Evolutionary conservation across 2,329 filamentous ascomycete species (phyloP).

Genomic region (Ustulina deusta): DNA sequence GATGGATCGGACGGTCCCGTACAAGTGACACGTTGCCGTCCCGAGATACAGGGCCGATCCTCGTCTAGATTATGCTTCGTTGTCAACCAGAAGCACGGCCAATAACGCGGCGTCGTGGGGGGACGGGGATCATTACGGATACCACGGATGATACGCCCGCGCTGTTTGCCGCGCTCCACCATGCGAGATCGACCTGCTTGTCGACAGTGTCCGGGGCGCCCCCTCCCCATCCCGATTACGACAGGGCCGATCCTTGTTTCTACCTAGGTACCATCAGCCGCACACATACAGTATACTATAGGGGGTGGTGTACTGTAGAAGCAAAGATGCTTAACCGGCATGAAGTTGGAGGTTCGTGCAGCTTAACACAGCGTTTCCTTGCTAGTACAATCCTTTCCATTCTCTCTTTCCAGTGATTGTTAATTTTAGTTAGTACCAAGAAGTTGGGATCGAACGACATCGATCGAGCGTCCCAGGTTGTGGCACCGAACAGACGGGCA

Average conservation of each 20-base stretch:
- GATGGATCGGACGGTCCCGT: conserved; percentile 37
- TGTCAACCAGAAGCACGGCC: conserved; percentile 32
- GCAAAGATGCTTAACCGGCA: conserved; percentile 29
- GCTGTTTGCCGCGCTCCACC: conserved; percentile 32
- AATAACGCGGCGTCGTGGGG: conserved; percentile 21
- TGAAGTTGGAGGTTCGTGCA: conserved; percentile 33
- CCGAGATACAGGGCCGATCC: conserved; percentile 41
- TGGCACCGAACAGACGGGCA: conserved; percentile 29
- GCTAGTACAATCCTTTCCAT: conserved; percentile 17
- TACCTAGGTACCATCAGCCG: conserved; percentile 33
- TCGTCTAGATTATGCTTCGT: conserved; percentile 37
- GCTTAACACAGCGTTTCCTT: conserved; percentile 21
- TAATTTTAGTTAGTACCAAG: conserved; percentile 27
- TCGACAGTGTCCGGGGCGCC: conserved; percentile 23
- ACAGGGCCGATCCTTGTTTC: conserved; percentile 34
- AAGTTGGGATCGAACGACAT: conserved; percentile 41
- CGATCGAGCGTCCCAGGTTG: conserved; percentile 35
- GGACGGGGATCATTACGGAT: conserved; percentile 29
- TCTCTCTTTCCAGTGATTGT: conserved; percentile 20
- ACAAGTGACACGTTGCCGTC: conserved; percentile 46
- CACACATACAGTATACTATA: conserved; percentile 27
- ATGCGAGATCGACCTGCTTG: conserved; percentile 35
- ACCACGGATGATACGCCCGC: conserved; percentile 30
- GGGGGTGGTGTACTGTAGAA: conserved; percentile 27
- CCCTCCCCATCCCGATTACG: conserved; percentile 9